phyloP scores from a whole-genome alignment of 2,329 filamentous ascomycete species.

The Pyrenophora seminiperda region DNA sequence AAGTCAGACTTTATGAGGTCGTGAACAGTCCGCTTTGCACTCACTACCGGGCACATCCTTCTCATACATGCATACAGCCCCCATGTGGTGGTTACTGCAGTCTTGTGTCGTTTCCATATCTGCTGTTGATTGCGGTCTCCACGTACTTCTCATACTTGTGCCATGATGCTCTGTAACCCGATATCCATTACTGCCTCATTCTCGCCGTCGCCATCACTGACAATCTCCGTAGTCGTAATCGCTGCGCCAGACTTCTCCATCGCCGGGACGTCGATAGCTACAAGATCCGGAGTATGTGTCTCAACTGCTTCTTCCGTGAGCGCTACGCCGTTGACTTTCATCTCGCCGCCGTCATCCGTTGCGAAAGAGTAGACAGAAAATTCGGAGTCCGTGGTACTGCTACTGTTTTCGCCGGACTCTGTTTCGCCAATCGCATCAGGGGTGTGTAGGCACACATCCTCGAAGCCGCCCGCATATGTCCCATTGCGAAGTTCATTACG shows the following conservation, averaged over 20 bases:
- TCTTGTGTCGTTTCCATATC: neutral
- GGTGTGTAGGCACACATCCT: constrained; percentile 5
- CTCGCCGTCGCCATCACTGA: neutral
- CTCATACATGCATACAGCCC: no score
- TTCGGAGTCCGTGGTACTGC: constrained; percentile 20
- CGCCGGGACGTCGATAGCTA: constrained; percentile 6
- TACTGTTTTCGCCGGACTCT: constrained; percentile 1
- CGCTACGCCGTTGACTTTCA: constrained; percentile 58
- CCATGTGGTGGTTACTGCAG: neutral
- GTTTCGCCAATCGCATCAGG: neutral
- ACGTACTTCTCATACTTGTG: constrained; percentile 28
- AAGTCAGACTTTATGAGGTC: no score
- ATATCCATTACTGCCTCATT: constrained; percentile 10
- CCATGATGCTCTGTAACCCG: constrained; percentile 32
- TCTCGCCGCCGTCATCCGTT: constrained; percentile 50
- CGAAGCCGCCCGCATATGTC: constrained; percentile 21
- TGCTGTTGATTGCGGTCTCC: no score
- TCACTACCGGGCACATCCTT: no score
- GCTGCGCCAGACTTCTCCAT: constrained; percentile 5
- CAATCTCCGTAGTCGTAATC: neutral
- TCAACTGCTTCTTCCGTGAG: constrained; percentile 63
- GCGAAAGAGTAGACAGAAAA: constrained; percentile 30
- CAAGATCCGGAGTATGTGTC: constrained; percentile 49
- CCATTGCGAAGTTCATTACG: constrained; percentile 29
- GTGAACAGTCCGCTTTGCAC: no score